A percentile compares a stretch with the other conserved stretches of the same genome.
These are phyloP conservation scores for Yamadazyma kanchanaburiensis DNA, from an alignment of 1,139 yeast genomes.

Conservation along the genomic window DNA sequence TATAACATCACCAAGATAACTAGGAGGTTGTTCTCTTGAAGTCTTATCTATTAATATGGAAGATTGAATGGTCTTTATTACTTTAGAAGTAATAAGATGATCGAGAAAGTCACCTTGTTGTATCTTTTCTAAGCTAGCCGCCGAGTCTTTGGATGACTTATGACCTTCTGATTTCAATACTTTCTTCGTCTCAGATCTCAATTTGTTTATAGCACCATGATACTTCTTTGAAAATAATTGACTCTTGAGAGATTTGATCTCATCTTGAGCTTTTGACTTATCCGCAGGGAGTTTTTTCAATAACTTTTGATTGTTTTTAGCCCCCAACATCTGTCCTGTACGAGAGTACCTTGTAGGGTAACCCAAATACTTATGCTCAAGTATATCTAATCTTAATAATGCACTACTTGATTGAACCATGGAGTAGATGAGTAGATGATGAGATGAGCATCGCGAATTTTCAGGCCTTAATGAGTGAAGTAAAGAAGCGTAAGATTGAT, in stretches of 20 bases:
- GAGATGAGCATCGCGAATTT: slow-evolving; percentile 11
- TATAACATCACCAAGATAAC: slow-evolving; percentile 23
- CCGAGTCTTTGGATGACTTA: slow-evolving; percentile 9
- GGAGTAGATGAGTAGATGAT: slow-evolving; percentile 1
- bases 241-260: slow-evolving; percentile 43
- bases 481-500: slow-evolving; percentile 15
- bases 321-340: slow-evolving; percentile 48
- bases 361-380: slow-evolving; percentile 45
- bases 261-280: slow-evolving; percentile 38
- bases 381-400: slow-evolving; percentile 50
- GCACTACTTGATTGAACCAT: slow-evolving; percentile 8
- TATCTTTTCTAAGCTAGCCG: slow-evolving; percentile 3
- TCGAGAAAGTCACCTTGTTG: slow-evolving; percentile 18
- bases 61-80: slow-evolving; percentile 27
- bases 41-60: slow-evolving; percentile 25
- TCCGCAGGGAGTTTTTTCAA: slow-evolving; percentile 37
- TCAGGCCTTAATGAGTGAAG: slow-evolving; percentile 5
- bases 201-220: slow-evolving; percentile 43
- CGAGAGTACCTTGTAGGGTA: slow-evolving; percentile 50
- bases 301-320: slow-evolving; percentile 44
- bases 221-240: slow-evolving; percentile 50
- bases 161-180: slow-evolving; percentile 21
- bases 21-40: slow-evolving; percentile 28
- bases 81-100: slow-evolving; percentile 29
- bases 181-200: slow-evolving; percentile 33